These are phyloP conservation scores for Chlamydomonas sphaeroides DNA, from an alignment of 139 green algal genomes.

Conservation along the genomic window DNA sequence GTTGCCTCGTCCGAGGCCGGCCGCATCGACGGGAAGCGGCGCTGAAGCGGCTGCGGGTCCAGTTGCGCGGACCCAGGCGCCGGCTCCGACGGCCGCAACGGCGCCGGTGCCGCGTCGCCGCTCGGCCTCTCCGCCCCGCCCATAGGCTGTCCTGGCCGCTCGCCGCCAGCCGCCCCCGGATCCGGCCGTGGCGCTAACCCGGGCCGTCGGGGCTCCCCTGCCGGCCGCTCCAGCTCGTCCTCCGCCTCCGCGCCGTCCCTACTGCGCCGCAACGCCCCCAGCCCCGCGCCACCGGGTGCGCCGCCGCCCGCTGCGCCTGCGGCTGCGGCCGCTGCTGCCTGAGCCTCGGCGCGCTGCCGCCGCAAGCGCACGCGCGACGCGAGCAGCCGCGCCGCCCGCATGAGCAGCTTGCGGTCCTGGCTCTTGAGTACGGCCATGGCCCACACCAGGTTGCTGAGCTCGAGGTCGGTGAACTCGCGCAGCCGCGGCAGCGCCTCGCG, in stretches of 20 bases:
- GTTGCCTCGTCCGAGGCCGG: neutral
- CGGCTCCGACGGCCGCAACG: too few relatives aligned
- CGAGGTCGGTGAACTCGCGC: slow-evolving; percentile 8
- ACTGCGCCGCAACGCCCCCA: too few relatives aligned
- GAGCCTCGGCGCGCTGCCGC: neutral
- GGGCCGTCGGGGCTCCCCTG: too few relatives aligned
- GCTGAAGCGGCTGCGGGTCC: slow-evolving; percentile 13
- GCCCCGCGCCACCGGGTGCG: too few relatives aligned
- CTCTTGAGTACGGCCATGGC: slow-evolving; percentile 41
- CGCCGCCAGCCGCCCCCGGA: too few relatives aligned
- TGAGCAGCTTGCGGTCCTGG: slow-evolving; percentile 43
- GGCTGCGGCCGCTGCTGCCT: neutral
- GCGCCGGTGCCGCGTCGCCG: too few relatives aligned
- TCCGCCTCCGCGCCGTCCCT: too few relatives aligned
- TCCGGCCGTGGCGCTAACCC: too few relatives aligned
- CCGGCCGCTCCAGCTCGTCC: too few relatives aligned
- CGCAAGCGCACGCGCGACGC: neutral
- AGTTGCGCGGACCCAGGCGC: too few relatives aligned
- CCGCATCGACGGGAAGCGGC: neutral
- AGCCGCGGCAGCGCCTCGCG: slow-evolving; percentile 2
- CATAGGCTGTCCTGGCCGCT: too few relatives aligned
- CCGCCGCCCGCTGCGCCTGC: neutral
- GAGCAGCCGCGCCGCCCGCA: slow-evolving; percentile 1
- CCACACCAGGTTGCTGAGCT: slow-evolving; percentile 55
- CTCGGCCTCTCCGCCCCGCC: too few relatives aligned